Evolutionary conservation across 176 grass and related monocot species (phyloP), one percentile per base, ranked within the genome.

Genomic region (Hsuehochloa calcarea): DNA sequence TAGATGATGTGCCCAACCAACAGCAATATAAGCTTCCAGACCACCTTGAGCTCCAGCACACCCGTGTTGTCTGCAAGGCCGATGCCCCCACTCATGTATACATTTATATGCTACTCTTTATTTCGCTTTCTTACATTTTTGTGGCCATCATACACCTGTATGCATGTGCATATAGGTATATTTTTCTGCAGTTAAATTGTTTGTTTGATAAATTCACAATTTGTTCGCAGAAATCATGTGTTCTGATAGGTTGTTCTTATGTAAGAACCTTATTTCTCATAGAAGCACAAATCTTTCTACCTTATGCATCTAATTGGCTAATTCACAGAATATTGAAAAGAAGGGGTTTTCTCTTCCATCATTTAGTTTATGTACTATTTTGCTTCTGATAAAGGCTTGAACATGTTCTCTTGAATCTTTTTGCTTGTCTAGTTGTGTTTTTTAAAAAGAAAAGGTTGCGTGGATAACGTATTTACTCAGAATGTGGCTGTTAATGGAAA

Each of bases 41-140:
- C 17, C 41, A 97, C 88, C 89, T 98, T 40, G 86, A 95, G 68
- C 47, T 93, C 60, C 93, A 93, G 83, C 92, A 89, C 25, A 92
- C 96, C 3, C 93, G 91, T 45, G 96, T 92, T 29, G 20, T 90
- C 17, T 98, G 96, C 91, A 98, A 87, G 10, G 68, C 80, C 6
- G 91, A 93, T 81, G 96, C 93, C 14, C 93, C 96, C 5, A 89
- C 80, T 68, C 80, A 95, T 90, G 93, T 95, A 93, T 68, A 1
- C 7, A 70, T 49, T 79, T 69, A 54, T 56, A 38, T 19, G 25
- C 81, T 41, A 23, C 22, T 14, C 46, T 76, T 69, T 26, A 31
- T 90, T 65, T 43, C 66, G 25, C 20, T 81, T 55, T 0, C 4
- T 75, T 45, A 6, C 16, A 50, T 62, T 71, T 71, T 63, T 0